Evolutionary conservation across 2,329 filamentous ascomycete species (phyloP), one percentile per base, ranked within the genome.

Genomic region (Epichloe sibirici): DNA sequence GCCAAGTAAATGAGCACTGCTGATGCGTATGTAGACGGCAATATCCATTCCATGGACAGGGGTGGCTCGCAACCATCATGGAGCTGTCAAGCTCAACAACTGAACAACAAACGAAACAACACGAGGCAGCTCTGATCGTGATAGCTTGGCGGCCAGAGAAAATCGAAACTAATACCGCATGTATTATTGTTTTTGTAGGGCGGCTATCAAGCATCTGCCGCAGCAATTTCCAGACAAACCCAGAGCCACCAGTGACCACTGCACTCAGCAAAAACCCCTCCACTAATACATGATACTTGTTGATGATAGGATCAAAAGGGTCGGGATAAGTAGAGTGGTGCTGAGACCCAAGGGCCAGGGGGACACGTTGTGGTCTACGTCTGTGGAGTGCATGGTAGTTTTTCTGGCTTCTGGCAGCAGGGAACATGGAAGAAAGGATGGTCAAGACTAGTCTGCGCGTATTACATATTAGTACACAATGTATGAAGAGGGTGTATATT

Each of bases 401-500:
- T 43, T 45, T 21, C 31, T 44, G 12, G 35, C 39, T 45, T 21
- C 31, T 44, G 12, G 35, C 39, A 28, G 46, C 50, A 53, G 53
- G 53, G 51, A 34, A 48, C 51, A 50, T 49, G 49, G 53, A 25
- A 52, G 17, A 48, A 49, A 44, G 44, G 53, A 39, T 37, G 21
- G 40, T 38, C 28, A 51, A 43, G 45, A 54, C 57, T 51, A 51
- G 44, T 53, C 58, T 52, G 53, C 17, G 2, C 17, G 17, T 21
- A 21, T 21, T 21, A 21, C 17, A 21, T 21, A 21, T 21, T 54
- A 53, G 31, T 56, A 59, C 58, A 54, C 58, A 57, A 59, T 56
- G 40, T 23, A 43, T 44, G 44, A 42, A 28, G 38, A 35, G 54
- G 59, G 58, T 61, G 62, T 55, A 53, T 62, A 61, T 63, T 57